Evolutionary conservation across 345 rosid species (phyloP), one percentile per base, ranked within the genome.

Genomic region (Citrus trifoliata): DNA sequence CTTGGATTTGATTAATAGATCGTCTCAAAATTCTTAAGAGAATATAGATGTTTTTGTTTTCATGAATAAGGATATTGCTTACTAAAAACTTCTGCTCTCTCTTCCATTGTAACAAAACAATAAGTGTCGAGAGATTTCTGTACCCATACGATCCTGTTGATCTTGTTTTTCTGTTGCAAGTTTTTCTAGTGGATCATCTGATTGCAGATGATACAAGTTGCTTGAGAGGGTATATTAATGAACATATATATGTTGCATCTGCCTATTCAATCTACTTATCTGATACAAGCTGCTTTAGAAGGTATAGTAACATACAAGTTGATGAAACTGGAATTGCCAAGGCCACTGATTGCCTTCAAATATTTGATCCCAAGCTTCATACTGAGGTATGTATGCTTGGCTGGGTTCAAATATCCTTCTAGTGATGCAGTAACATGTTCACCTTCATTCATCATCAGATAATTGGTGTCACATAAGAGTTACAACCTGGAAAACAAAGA

Each of bases 1-100:
- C 88, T 59, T 80, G 84, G 80, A 35, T 71, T 70, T 92, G 73
- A 86, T 65, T 13, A 71, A 73, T 66, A 67, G 37, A 14, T 76
- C 22, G 27, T 67, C 53, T 10, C 24, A 13, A 22, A 30, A 48
- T 66, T 53, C 10, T 12, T 64, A 48, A 48, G 48, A 10, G 37
- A 5, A 3, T 10, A 2, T 46, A 46, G 51, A 13, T 46, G 51
- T 46, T 13, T 42, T 30, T 55, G 46, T 22, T 70, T 46, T 6
- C 51, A 27, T 25, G 56, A 27, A 19, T 14, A 28, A 13, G 35
- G 48, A 46, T 69, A 53, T 4, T 16, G 58, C 22, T 18, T 53
- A 53, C 58, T 18, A 16, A 53, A 53, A 53, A 13, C 51, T 46
- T 46, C 51, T 53, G 58, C 58, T 53, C 22, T 18, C 58, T 18